These are phyloP conservation scores for Populus hybrid DNA, from an alignment of 441 rosid species.

Conservation along the genomic window DNA sequence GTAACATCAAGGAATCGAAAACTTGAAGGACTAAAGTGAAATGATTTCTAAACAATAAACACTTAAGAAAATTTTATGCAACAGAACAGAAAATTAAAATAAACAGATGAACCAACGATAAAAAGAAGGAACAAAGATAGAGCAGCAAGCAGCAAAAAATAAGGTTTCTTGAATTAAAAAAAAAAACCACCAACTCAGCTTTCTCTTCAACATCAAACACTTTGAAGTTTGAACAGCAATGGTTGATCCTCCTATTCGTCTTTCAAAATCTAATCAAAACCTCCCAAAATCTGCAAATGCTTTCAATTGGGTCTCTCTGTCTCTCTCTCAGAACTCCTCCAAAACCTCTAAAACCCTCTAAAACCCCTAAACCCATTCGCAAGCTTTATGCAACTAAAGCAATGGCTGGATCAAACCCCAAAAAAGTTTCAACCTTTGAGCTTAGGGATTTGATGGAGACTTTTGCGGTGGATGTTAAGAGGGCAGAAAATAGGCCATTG, in stretches of 20 bases:
- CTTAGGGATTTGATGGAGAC: constrained; percentile 57
- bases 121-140: neutral
- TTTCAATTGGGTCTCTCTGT: constrained; percentile 21
- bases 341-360: neutral
- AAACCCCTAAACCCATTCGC: constrained; percentile 13
- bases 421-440: constrained; percentile 26
- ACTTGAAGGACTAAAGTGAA: no score
- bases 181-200: neutral
- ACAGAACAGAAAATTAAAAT: no score
- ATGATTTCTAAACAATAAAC: no score
- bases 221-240: no score
- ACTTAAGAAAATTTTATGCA: no score
- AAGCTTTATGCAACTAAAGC: constrained; percentile 17
- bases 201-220: neutral
- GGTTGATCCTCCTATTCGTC: no score
- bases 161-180: no score
- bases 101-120: no score
- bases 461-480: constrained; percentile 47
- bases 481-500: constrained; percentile 66
- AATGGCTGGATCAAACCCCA: constrained; percentile 20
- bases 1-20: neutral
- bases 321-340: constrained; percentile 10
- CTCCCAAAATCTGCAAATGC: constrained; percentile 9
- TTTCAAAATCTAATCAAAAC: neutral
- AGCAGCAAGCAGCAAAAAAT: no score